phyloP scores from a whole-genome alignment of 2,329 filamentous ascomycete genomes.

The Xenoacremonium recifei region DNA sequence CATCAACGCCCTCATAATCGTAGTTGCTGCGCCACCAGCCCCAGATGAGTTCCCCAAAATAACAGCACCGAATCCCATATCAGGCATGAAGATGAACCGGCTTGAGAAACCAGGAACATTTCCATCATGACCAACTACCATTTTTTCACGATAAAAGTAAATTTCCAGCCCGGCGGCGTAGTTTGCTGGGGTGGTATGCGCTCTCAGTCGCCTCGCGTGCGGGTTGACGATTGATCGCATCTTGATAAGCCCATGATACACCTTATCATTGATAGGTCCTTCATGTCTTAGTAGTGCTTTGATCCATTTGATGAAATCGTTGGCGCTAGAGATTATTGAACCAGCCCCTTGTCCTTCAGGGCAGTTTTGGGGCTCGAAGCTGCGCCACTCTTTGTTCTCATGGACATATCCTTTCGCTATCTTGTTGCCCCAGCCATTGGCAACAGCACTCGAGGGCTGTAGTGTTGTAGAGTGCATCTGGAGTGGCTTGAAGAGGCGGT shows the following conservation, averaged over 20 bases:
- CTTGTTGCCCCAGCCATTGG: not conserved
- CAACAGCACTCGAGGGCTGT: constrained; percentile 12
- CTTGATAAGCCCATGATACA: constrained; percentile 21
- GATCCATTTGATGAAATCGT: constrained; percentile 29
- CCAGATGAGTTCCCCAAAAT: constrained; percentile 24
- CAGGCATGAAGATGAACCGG: constrained; percentile 27
- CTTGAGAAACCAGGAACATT: constrained; percentile 22
- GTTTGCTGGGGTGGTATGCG: constrained; percentile 6
- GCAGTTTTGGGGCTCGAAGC: constrained; percentile 11
- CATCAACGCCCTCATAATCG: constrained; percentile 19
- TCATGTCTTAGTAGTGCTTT: constrained; percentile 24
- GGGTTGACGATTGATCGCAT: constrained; percentile 17
- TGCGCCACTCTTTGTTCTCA: no score
- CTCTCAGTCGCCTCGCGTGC: constrained; percentile 4
- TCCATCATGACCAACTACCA: constrained; percentile 25
- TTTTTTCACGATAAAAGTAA: constrained; percentile 17
- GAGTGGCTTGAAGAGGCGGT: constrained; percentile 23
- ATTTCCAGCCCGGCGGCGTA: constrained; percentile 25
- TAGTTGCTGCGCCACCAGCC: constrained; percentile 9
- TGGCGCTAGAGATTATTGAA: constrained; percentile 25
- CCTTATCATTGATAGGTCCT: constrained; percentile 19
- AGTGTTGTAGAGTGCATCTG: constrained; percentile 25
- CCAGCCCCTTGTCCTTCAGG: constrained; percentile 30
- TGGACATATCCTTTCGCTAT: not conserved
- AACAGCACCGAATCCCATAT: constrained; percentile 21